A percentile compares a stretch with the other conserved stretches of the same genome.
phyloP scores from a whole-genome alignment of 805 yeast species.

The Peterozyma xylosa region DNA sequence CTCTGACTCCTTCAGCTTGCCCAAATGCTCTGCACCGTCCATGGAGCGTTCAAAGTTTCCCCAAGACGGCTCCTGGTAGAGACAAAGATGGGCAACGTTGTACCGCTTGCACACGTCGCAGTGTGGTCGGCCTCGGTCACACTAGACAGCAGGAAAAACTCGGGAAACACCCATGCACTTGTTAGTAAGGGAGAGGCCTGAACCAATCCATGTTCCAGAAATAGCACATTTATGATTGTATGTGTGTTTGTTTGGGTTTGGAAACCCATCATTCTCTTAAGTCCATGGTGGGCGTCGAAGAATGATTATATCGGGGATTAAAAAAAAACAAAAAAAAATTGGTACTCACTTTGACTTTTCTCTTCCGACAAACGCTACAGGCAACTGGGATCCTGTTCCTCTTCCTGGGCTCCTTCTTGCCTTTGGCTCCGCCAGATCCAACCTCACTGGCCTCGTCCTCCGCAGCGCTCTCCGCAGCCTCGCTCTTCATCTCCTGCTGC shows the following conservation, averaged over 20 bases:
- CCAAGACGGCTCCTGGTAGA: constrained; percentile 23
- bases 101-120: constrained; percentile 24
- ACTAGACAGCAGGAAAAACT: constrained; percentile 18
- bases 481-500: too few relatives aligned
- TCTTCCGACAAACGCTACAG: constrained; percentile 37
- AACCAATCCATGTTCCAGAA: too few relatives aligned
- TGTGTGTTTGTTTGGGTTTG: too few relatives aligned
- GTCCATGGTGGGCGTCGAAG: too few relatives aligned
- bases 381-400: constrained; percentile 36
- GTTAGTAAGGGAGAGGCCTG: too few relatives aligned
- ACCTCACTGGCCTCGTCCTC: background rate
- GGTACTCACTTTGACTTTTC: constrained; percentile 36
- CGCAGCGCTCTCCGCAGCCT: too few relatives aligned
- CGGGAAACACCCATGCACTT: constrained; percentile 21
- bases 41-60: background rate
- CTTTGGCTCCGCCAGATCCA: background rate
- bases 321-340: constrained; percentile 1
- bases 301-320: too few relatives aligned
- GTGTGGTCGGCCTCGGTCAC: constrained; percentile 26
- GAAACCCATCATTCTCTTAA: too few relatives aligned
- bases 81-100: constrained; percentile 20
- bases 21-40: background rate
- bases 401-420: constrained; percentile 12
- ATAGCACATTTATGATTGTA: too few relatives aligned
- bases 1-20: background rate